Conservation (phyloP, 352 stramenopile species). For the Aphanomyces euteiches region DNA sequence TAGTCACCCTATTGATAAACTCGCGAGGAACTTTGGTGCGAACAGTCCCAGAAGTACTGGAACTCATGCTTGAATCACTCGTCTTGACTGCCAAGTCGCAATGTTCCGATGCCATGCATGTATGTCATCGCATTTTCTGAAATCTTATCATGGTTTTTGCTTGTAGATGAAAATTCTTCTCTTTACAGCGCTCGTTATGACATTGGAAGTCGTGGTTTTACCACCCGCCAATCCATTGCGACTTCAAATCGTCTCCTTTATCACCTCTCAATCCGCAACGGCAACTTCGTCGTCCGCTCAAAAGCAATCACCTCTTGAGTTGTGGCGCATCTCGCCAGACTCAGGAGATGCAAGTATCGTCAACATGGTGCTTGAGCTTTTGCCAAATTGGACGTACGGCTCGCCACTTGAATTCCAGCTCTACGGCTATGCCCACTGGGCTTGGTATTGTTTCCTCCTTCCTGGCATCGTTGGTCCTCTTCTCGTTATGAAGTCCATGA, state of each 20-base stretch:
- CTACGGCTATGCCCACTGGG: too few species aligned
- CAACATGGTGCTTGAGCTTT: too few species aligned
- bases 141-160: background rate
- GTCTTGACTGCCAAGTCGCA: background rate
- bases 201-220: background rate
- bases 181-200: background rate
- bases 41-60: conserved; percentile 2
- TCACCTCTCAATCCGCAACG: background rate
- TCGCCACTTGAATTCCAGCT: too few species aligned
- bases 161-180: background rate
- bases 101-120: background rate
- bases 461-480: too few species aligned
- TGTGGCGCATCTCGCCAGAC: too few species aligned
- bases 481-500: too few species aligned
- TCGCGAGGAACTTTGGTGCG: background rate
- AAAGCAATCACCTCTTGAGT: too few species aligned
- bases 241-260: background rate
- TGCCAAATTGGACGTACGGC: too few species aligned
- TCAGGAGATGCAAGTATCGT: too few species aligned
- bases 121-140: background rate
- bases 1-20: background rate
- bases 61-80: background rate
- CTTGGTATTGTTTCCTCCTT: too few species aligned
- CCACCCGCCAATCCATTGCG: background rate
- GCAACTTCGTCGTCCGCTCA: too few species aligned